Evolutionary conservation across 2,329 filamentous ascomycete genomes (phyloP), one percentile per base, ranked within the genome.

Genomic region (Daldinia sp.): DNA sequence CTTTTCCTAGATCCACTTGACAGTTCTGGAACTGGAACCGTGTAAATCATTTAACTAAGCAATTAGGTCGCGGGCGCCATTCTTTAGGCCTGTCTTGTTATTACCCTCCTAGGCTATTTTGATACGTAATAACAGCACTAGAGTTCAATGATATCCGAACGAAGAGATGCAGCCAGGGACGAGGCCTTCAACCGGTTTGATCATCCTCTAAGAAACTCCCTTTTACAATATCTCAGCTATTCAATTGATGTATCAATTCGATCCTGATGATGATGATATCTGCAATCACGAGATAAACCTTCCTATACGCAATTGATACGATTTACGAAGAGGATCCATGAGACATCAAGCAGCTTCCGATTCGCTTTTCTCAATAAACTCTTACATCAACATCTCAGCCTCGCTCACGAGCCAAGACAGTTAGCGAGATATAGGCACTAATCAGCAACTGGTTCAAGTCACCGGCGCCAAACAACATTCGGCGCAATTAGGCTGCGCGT

Each of bases 91-190:
- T 26, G 33, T 44, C 56, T 51, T 53, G 2, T 48, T 51, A 50
- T 63, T 58, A 26, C 63, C 23, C 20, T 65, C 41, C 48, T 57
- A 54, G 30, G 48, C 53, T 61, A 69, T 67, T 59, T 56, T 33
- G 23, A 58, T 65, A 67, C 61, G 67, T 71, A 69, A 71, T 61
- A 53, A 62, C 33, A n/a, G 30, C 46, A 42, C 62, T 69, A 67
- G 53, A 64, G 48, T 67, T 67, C 64, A 48, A 53, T 65, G 50
- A 58, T 61, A 54, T 66, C 53, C 62, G 51, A 56, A 33, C 65
- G n/a, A 63, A 39, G n/a, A 60, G 20, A 60, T 70, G 50, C 50
- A n/a, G 39, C 41, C 60, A 67, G 30, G 39, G 44, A 64, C 44
- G n/a, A 54, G 35, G 55, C 18, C 39, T 60, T 35, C 42, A 13